Evolutionary conservation across 176 grass and related monocot species (phyloP).

Genomic region (Aegilops umbellulata): DNA sequence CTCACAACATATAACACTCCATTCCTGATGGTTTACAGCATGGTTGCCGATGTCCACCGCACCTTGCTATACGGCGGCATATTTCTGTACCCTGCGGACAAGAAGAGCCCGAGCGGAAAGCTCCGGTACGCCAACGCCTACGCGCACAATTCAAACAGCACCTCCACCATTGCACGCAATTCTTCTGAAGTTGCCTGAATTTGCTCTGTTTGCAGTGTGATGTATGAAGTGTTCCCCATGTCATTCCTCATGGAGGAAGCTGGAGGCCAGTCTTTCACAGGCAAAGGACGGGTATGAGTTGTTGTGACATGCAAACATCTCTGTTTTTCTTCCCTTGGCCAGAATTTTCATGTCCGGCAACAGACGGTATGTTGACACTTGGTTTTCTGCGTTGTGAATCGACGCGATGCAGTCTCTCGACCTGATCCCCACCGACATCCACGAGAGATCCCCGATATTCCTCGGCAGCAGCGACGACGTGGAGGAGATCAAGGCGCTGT

Average conservation of each 20-base stretch:
- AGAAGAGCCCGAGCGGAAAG: conserved; percentile 87
- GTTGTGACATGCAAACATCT: not conserved
- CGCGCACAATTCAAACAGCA: not conserved
- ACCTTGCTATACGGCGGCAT: conserved; percentile 91
- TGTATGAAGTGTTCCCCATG: conserved; percentile 99
- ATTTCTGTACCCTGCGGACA: conserved; percentile 95
- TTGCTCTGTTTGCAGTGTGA: conserved; percentile 54
- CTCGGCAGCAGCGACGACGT: conserved; percentile 92
- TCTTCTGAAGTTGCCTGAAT: not conserved
- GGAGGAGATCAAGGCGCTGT: conserved; percentile 86
- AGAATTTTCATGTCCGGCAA: not conserved
- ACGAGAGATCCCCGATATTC: conserved; percentile 85
- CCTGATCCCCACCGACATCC: conserved; percentile 81
- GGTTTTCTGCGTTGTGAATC: not conserved
- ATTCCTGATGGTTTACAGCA: conserved; percentile 51
- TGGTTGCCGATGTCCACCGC: conserved; percentile 98
- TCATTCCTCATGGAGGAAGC: conserved; percentile 97
- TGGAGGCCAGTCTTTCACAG: conserved; percentile 92
- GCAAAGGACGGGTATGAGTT: conserved; percentile 68
- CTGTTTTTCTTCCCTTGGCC: not conserved
- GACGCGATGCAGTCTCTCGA: conserved; percentile 66
- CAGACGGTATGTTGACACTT: not conserved
- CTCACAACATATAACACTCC: not conserved
- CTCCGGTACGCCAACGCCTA: conserved; percentile 51
- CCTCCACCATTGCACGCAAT: not conserved